Percentiles rank a stretch among this genome's conserved stretches.
Evolutionary conservation across 345 rosid species (phyloP).

Genomic region (Acer campestre): DNA sequence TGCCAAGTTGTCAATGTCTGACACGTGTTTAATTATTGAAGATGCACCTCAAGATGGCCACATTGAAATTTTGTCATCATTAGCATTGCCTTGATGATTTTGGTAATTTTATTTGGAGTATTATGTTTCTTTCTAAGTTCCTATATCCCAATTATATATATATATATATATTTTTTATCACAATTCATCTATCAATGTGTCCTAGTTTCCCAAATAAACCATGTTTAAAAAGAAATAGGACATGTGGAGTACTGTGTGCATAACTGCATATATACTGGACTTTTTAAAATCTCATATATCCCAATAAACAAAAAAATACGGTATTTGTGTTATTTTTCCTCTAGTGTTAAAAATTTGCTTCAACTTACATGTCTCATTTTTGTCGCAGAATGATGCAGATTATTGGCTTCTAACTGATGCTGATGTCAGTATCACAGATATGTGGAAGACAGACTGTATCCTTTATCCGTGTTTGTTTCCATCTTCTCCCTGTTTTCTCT

Average conservation of each 20-base stretch:
- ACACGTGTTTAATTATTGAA: neutral
- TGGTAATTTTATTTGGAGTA: slow-evolving; percentile 2
- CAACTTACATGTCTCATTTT: neutral
- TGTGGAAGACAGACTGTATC: slow-evolving; percentile 95
- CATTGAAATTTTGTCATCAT: neutral
- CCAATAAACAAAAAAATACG: neutral
- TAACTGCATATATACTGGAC: neutral
- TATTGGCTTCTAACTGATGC: slow-evolving; percentile 91
- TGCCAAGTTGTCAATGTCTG: slow-evolving; percentile 3
- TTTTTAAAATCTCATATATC: neutral
- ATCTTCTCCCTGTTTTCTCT: neutral
- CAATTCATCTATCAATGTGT: neutral
- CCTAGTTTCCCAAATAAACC: neutral
- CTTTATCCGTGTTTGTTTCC: slow-evolving; percentile 29
- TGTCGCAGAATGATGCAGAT: slow-evolving; percentile 76
- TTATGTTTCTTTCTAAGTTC: slow-evolving; percentile 2
- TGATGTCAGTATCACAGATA: slow-evolving; percentile 87
- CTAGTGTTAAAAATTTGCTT: neutral
- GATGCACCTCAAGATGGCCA: neutral
- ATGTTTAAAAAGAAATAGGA: neutral
- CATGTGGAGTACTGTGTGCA: neutral
- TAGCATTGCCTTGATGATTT: neutral
- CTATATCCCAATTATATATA: neutral
- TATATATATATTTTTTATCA: no score
- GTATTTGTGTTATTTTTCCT: slow-evolving; percentile 7